Evolutionary conservation across 2,329 filamentous ascomycete genomes (phyloP).

Genomic region (Didymella segeticola): DNA sequence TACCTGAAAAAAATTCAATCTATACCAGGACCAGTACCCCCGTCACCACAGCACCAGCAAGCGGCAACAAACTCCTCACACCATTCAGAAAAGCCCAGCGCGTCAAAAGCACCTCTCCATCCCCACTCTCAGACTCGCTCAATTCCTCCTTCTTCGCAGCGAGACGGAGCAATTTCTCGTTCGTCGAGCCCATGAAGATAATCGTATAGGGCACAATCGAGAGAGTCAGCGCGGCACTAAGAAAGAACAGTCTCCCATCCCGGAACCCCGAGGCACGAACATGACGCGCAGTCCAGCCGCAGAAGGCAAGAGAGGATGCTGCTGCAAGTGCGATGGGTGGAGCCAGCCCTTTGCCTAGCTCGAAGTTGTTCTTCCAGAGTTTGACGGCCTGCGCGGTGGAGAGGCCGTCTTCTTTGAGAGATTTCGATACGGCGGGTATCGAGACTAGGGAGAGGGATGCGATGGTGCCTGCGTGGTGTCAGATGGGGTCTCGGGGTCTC

Average conservation of each 20-base stretch:
- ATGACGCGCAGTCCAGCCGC: neutral
- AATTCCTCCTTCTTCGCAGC: slow-evolving; percentile 1
- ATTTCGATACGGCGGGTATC: neutral
- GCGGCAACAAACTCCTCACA: slow-evolving; percentile 4
- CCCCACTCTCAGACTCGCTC: neutral
- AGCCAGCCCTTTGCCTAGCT: neutral
- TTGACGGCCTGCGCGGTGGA: neutral
- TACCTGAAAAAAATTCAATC: no score
- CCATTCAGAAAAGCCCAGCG: neutral
- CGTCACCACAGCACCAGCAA: neutral
- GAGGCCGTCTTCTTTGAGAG: neutral
- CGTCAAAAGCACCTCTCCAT: neutral
- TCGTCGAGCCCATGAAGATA: neutral
- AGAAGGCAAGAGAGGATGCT: neutral
- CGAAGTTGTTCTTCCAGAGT: neutral
- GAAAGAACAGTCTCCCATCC: neutral
- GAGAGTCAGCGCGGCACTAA: neutral
- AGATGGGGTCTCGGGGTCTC: neutral
- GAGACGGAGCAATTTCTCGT: neutral
- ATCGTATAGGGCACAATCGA: slow-evolving; percentile 7
- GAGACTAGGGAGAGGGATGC: neutral
- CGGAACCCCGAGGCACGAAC: neutral
- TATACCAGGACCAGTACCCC: neutral
- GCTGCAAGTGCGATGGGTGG: neutral
- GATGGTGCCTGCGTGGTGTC: slow-evolving; percentile 2